Percentiles rank a stretch among this genome's conserved stretches.
These are phyloP conservation scores for Candida dajiaensis DNA, from an alignment of 805 yeast species.

Conservation along the genomic window DNA sequence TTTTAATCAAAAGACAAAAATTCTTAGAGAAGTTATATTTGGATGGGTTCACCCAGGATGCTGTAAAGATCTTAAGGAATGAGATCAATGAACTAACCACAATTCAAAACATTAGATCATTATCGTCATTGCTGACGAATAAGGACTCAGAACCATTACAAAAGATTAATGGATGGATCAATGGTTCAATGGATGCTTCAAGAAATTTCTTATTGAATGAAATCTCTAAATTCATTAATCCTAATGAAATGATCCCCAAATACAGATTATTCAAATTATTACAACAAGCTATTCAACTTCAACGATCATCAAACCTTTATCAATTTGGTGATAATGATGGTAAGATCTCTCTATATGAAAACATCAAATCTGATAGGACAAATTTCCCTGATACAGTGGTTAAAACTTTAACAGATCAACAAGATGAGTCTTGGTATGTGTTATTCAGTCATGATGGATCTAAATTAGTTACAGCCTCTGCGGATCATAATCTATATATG, in stretches of 20 bases:
- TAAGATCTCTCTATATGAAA: conserved; percentile 29
- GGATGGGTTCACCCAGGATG: conserved; percentile 26
- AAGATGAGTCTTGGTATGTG: conserved; percentile 79
- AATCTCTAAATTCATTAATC: conserved; percentile 41
- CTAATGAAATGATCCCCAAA: conserved; percentile 48
- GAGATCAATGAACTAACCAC: conserved; percentile 28
- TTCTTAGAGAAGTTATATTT: conserved; percentile 36
- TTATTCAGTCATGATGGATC: conserved; percentile 74
- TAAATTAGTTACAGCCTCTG: conserved; percentile 70
- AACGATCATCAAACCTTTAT: conserved; percentile 31
- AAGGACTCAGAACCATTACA: conserved; percentile 19
- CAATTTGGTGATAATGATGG: conserved; percentile 26
- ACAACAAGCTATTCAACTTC: conserved; percentile 45
- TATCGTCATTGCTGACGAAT: conserved; percentile 26
- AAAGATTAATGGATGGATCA: conserved; percentile 26
- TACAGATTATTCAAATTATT: conserved; percentile 44
- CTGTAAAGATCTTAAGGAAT: conserved; percentile 33
- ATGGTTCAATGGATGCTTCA: conserved; percentile 25
- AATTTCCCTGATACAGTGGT: conserved; percentile 44
- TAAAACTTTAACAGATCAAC: conserved; percentile 45
- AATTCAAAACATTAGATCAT: conserved; percentile 20
- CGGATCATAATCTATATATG: conserved; percentile 56
- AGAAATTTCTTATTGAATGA: conserved; percentile 35
- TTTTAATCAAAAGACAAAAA: conserved; percentile 33
- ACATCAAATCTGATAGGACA: conserved; percentile 26